Evolutionary conservation across 139 green algal genomes (phyloP).

Genomic region (Closterium sp.): DNA sequence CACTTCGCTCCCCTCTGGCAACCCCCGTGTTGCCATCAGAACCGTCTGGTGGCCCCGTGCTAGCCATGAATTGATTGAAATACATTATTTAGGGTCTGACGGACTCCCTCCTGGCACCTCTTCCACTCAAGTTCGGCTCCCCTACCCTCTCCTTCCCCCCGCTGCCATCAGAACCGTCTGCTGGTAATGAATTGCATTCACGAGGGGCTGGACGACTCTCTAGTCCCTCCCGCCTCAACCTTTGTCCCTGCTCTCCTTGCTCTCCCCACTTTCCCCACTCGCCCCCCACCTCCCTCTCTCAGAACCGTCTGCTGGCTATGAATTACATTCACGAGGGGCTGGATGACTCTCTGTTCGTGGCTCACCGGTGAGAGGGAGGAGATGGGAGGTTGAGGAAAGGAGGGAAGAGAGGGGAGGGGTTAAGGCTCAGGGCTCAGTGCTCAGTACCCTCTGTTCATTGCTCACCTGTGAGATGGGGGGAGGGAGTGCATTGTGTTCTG

Average conservation of each 20-base stretch:
- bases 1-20: too few relatives aligned
- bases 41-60: conserved; percentile 81
- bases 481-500: too few relatives aligned
- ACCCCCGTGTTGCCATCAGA: conserved; percentile 50
- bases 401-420: not conserved
- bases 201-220: conserved; percentile 71
- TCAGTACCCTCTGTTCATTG: not conserved
- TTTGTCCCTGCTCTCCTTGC: too few relatives aligned
- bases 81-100: conserved; percentile 80
- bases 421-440: not conserved
- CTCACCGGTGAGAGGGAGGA: conserved; percentile 58
- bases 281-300: too few relatives aligned
- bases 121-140: too few relatives aligned
- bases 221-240: too few relatives aligned
- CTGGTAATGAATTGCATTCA: conserved; percentile 88
- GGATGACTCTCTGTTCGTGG: conserved; percentile 68
- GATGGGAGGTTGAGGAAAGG: not conserved
- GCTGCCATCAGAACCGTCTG: conserved; percentile 67
- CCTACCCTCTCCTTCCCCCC: too few relatives aligned
- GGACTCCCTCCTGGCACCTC: not conserved
- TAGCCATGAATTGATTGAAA: too few relatives aligned
- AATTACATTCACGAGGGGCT: too few relatives aligned
- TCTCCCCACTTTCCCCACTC: too few relatives aligned
- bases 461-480: not conserved
- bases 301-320: too few relatives aligned